Evolutionary conservation across 2,329 filamentous ascomycete species (phyloP).

Genomic region (Grosmannia huntii): DNA sequence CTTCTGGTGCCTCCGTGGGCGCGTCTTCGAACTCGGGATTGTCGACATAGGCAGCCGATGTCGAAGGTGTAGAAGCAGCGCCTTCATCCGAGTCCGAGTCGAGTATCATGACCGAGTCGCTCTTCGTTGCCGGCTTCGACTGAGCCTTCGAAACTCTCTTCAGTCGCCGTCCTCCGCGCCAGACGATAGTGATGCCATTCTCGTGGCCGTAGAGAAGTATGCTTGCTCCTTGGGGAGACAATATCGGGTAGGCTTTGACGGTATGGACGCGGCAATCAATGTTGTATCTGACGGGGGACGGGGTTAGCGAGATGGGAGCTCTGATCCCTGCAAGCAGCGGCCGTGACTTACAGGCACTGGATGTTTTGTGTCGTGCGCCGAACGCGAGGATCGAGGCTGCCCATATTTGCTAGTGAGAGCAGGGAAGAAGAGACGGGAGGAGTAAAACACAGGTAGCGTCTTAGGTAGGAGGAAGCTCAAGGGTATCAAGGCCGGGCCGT

Average conservation of each 20-base stretch:
- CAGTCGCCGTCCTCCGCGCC: slow-evolving; percentile 50
- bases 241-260: slow-evolving; percentile 47
- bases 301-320: neutral
- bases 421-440: neutral
- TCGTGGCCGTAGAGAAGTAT: slow-evolving; percentile 52
- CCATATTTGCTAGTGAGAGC: slow-evolving; percentile 3
- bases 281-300: slow-evolving; percentile 36
- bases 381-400: slow-evolving; percentile 18
- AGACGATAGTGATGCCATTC: slow-evolving; percentile 46
- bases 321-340: neutral
- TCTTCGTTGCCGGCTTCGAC: slow-evolving; percentile 8
- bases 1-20: slow-evolving; percentile 22
- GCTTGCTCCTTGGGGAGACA: slow-evolving; percentile 49
- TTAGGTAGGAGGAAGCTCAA: neutral
- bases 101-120: slow-evolving; percentile 47
- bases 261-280: slow-evolving; percentile 44
- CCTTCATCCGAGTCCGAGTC: slow-evolving; percentile 48
- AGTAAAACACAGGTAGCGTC: neutral
- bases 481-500: neutral
- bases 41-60: slow-evolving; percentile 28
- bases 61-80: slow-evolving; percentile 11
- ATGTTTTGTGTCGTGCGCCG: slow-evolving; percentile 24
- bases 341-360: slow-evolving; percentile 21
- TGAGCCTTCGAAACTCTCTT: slow-evolving; percentile 28
- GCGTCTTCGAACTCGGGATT: slow-evolving; percentile 46